These are phyloP conservation scores for Solanum appendiculatum DNA, from an alignment of 257 asterid genomes.

Conservation along the genomic window DNA sequence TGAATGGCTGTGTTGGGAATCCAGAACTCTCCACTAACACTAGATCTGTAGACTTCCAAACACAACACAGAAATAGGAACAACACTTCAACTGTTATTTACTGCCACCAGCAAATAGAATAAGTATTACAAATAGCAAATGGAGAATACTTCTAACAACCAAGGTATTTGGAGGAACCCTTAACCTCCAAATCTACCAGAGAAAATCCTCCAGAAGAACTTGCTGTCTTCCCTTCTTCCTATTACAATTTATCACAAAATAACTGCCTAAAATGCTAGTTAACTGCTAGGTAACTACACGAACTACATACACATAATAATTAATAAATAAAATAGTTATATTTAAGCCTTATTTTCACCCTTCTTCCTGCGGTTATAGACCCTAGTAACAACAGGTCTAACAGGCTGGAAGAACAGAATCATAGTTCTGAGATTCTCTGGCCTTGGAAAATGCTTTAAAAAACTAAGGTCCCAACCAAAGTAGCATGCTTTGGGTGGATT, in stretches of 20 bases:
- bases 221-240: not conserved
- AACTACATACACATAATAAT: not conserved
- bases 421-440: not conserved
- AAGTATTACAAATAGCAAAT: not conserved
- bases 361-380: not conserved
- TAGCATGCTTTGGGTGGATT: not conserved
- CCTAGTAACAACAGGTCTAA: not conserved
- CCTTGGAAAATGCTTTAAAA: not conserved
- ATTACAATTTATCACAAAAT: not conserved
- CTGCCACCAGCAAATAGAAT: not conserved
- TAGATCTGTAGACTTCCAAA: not conserved
- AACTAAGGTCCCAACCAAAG: not conserved
- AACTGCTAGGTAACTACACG: not conserved
- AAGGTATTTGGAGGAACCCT: not conserved
- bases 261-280: not conserved
- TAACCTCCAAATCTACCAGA: not conserved
- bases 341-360: not conserved
- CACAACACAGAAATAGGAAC: not conserved
- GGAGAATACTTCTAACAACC: not conserved
- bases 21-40: not conserved
- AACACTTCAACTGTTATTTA: not conserved
- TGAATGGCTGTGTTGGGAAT: not conserved
- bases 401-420: not conserved
- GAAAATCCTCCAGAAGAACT: not conserved
- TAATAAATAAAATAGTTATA: not conserved